These are phyloP conservation scores for Daldinia decipiens DNA, from an alignment of 495 filamentous ascomycete genomes.

Conservation along the genomic window DNA sequence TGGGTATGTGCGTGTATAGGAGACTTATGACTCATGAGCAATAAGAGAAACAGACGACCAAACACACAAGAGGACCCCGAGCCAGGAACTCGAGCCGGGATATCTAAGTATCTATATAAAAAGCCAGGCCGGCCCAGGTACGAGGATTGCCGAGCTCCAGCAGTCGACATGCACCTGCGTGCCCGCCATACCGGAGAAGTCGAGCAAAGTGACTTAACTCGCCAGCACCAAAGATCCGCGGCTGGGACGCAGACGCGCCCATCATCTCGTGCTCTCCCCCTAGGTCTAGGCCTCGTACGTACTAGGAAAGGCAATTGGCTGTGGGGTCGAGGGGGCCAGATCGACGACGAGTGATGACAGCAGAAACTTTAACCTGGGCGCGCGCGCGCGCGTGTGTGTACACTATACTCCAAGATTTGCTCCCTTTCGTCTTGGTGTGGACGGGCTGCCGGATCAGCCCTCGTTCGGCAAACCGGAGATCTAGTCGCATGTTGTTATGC, in stretches of 20 bases:
- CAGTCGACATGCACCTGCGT: constrained; percentile 11
- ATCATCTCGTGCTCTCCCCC: constrained; percentile 26
- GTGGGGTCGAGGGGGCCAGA: constrained; percentile 36
- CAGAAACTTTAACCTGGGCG: constrained; percentile 22
- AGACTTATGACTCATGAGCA: constrained; percentile 3
- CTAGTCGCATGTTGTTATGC: constrained; percentile 25
- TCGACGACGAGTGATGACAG: constrained; percentile 41
- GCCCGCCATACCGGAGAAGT: constrained; percentile 35
- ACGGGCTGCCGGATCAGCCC: constrained; percentile 41
- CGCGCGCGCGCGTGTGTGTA: neutral
- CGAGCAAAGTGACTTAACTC: constrained; percentile 22
- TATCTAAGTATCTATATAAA: constrained; percentile 30
- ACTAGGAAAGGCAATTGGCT: constrained; percentile 16
- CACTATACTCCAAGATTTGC: neutral
- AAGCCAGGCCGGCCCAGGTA: constrained; percentile 16
- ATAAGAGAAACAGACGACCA: constrained; percentile 12
- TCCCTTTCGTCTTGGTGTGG: constrained; percentile 1
- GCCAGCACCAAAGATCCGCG: constrained; percentile 25
- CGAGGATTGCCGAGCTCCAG: constrained; percentile 35
- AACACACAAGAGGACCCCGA: constrained; percentile 17
- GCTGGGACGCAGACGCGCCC: constrained; percentile 20
- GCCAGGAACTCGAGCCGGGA: constrained; percentile 17
- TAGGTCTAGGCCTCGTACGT: constrained; percentile 3
- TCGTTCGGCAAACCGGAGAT: constrained; percentile 45
- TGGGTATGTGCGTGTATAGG: neutral